Conservation (phyloP, 371 early-diverging fungal genomes). For the Circinella umbellata region DNA sequence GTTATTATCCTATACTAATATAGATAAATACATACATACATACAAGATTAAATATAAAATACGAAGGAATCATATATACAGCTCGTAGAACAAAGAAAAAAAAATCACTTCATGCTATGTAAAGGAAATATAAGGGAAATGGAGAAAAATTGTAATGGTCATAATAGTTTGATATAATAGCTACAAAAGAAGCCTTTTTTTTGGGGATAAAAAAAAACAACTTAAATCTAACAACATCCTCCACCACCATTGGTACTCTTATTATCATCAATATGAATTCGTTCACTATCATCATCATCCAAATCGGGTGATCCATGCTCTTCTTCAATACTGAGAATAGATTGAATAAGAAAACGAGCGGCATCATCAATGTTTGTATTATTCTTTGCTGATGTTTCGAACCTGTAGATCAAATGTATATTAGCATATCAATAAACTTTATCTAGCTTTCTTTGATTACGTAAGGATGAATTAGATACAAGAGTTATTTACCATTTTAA, state of each 20-base stretch:
- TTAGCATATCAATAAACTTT: not conserved
- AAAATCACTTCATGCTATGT: no score
- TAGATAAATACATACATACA: no score
- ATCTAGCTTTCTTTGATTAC: no score
- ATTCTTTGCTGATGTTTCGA: constrained; percentile 70
- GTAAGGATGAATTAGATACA: no score
- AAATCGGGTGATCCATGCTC: constrained; percentile 35
- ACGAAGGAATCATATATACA: no score
- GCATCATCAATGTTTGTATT: constrained; percentile 72
- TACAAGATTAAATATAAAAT: no score
- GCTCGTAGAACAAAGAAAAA: no score
- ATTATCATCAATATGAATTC: constrained; percentile 19
- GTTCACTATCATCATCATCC: constrained; percentile 29
- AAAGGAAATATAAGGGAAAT: no score
- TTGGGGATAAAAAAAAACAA: no score
- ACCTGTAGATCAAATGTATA: constrained; percentile 37
- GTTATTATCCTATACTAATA: no score
- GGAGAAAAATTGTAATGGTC: no score
- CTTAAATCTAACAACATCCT: constrained; percentile 19
- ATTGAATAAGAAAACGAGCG: constrained; percentile 52
- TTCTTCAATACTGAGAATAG: constrained; percentile 46
- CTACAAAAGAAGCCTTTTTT: not conserved
- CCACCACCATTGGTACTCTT: constrained; percentile 11
- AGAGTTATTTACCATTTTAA: constrained; percentile 52
- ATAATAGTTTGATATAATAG: no score